Conservation (phyloP, 371 early-diverging fungal genomes). For the Rhizomucor pusillus region DNA sequence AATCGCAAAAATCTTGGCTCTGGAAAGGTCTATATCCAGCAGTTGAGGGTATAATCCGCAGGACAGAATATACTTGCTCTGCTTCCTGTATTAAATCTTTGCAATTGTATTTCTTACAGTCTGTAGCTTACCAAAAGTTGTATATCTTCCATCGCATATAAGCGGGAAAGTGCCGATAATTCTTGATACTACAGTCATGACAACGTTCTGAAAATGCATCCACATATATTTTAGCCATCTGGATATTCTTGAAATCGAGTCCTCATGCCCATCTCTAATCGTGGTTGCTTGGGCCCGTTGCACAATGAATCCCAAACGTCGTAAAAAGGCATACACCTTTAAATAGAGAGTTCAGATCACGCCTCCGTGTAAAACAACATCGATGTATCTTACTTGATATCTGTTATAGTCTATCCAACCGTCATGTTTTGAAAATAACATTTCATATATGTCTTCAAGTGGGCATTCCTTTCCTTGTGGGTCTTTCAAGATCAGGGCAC, state of each 20-base stretch:
- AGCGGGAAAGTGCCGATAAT: too few species aligned
- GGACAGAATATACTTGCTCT: background rate
- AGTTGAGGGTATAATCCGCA: background rate
- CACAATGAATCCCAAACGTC: constrained; percentile 54
- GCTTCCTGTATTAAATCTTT: background rate
- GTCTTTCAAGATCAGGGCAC: constrained; percentile 25
- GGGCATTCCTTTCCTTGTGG: background rate
- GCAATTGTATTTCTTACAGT: background rate
- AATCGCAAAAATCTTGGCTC: constrained; percentile 23
- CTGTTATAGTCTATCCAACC: constrained; percentile 33
- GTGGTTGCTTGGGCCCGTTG: background rate
- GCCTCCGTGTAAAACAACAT: background rate
- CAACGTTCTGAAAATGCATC: too few species aligned
- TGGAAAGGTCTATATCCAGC: background rate
- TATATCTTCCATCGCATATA: too few species aligned
- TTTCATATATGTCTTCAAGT: constrained; percentile 20
- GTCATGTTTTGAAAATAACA: constrained; percentile 22
- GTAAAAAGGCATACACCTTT: constrained; percentile 44
- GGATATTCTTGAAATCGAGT: too few species aligned
- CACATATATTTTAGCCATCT: too few species aligned
- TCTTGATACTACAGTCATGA: too few species aligned
- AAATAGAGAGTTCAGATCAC: background rate
- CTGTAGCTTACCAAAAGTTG: too few species aligned
- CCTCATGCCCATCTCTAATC: too few species aligned
- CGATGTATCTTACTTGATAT: constrained; percentile 30